These are phyloP conservation scores for Aspergillus ruber DNA, from an alignment of 2,329 filamentous ascomycete species.

Conservation along the genomic window DNA sequence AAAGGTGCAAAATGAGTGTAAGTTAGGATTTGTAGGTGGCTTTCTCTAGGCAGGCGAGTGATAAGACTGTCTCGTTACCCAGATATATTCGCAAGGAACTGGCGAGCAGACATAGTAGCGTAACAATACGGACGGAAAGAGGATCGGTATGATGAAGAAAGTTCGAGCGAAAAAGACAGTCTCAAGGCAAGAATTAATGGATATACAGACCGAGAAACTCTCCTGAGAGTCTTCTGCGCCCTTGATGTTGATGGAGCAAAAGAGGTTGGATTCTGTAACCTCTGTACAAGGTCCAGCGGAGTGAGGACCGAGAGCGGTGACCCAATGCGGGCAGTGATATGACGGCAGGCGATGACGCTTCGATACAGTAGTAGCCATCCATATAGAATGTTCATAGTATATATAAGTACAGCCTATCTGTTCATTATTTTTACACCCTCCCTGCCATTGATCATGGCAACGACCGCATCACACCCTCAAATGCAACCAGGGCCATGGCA, in stretches of 20 bases:
- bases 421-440: neutral
- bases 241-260: neutral
- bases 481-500: conserved; percentile 84
- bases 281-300: neutral
- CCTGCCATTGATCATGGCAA: conserved; percentile 26
- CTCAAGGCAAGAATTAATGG: neutral
- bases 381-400: too few relatives aligned
- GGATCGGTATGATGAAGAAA: neutral
- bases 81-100: conserved; percentile 3
- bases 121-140: neutral
- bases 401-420: conserved; percentile 3
- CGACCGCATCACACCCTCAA: conserved; percentile 80
- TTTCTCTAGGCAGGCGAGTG: neutral
- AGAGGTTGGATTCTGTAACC: neutral
- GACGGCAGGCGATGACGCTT: neutral
- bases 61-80: conserved; percentile 6
- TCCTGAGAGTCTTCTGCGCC: neutral
- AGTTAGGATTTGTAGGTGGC: neutral
- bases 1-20: neutral
- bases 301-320: neutral
- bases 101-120: conserved; percentile 6
- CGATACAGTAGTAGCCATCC: conserved; percentile 2
- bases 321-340: too few relatives aligned
- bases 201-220: neutral
- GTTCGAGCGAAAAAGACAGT: neutral